Percentiles rank a stretch among this genome's conserved stretches.
Conservation (phyloP, 768 basidiomycete species). For the Hygrophoropsis aurantiaca region DNA sequence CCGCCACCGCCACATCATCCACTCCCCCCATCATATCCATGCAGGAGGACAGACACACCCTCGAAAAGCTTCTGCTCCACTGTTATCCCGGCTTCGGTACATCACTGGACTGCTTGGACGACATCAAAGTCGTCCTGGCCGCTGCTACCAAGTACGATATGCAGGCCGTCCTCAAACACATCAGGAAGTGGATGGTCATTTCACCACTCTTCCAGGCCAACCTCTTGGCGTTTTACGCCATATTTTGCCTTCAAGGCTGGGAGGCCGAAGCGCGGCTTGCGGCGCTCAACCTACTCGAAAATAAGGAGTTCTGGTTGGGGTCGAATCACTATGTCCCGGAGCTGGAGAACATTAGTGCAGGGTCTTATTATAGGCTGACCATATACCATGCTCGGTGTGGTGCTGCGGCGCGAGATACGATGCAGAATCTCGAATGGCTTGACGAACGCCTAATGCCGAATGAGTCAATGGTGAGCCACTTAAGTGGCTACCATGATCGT, state of each 20-base stretch:
- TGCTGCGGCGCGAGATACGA: no score
- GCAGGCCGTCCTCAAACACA: conserved; percentile 10
- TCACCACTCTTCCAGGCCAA: conserved; percentile 8
- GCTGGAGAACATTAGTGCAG: conserved; percentile 40
- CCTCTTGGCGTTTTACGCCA: conserved; percentile 26
- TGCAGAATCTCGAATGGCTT: no score
- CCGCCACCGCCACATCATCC: neutral
- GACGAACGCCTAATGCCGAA: no score
- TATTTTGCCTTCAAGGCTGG: conserved; percentile 21
- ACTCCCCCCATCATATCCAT: conserved; percentile 1
- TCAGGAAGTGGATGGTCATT: conserved; percentile 14
- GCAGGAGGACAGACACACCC: conserved; percentile 14
- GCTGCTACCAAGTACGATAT: conserved; percentile 30
- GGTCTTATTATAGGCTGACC: conserved; percentile 39
- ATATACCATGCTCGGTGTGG: conserved; percentile 41
- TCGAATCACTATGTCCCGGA: conserved; percentile 27
- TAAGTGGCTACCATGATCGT: no score
- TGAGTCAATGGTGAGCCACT: no score
- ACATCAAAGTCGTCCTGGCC: conserved; percentile 16
- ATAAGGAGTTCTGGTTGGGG: conserved; percentile 13
- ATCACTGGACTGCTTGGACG: conserved; percentile 15
- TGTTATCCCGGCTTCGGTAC: conserved; percentile 25
- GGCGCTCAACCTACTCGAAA: conserved; percentile 15
- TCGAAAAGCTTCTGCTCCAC: conserved; percentile 17
- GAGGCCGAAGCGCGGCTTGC: conserved; percentile 18